phyloP scores from a whole-genome alignment of 1,284 basidiomycete species.

The Leccinum insigne region DNA sequence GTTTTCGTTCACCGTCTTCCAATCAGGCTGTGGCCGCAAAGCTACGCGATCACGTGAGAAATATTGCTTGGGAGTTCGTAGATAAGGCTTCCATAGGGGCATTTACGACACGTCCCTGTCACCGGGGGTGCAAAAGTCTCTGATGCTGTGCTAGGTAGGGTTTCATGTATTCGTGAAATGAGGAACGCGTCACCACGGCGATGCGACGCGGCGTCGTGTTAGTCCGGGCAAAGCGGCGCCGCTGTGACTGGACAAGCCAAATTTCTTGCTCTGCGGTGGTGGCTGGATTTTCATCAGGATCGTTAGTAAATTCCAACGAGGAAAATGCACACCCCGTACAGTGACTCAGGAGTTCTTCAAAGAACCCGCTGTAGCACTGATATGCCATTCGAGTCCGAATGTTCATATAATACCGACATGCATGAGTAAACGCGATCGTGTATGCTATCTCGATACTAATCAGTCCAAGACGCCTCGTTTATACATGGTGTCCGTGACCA shows the following conservation, averaged over 20 bases:
- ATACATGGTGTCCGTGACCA: neutral
- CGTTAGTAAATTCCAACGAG: neutral
- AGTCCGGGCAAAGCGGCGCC: constrained; percentile 1
- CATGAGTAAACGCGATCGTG: neutral
- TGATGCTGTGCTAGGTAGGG: constrained; percentile 24
- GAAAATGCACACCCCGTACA: constrained; percentile 14
- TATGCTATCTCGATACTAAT: neutral
- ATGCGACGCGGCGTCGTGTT: constrained; percentile 1
- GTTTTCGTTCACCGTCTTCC: constrained; percentile 5
- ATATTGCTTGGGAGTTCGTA: neutral
- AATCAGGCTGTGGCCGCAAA: neutral
- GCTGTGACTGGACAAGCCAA: neutral
- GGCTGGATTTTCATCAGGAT: neutral
- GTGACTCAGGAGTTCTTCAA: neutral
- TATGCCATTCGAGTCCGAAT: neutral
- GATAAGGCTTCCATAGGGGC: constrained; percentile 6
- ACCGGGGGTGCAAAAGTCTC: constrained; percentile 23
- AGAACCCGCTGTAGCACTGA: neutral
- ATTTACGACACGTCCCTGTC: constrained; percentile 24
- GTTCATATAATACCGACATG: neutral
- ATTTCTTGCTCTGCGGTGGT: neutral
- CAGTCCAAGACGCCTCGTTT: neutral
- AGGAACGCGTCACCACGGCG: constrained; percentile 7
- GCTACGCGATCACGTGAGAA: neutral
- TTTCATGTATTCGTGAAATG: constrained; percentile 17